These are phyloP conservation scores for Yueomyces sinensis DNA, from an alignment of 805 yeast species.

Conservation along the genomic window DNA sequence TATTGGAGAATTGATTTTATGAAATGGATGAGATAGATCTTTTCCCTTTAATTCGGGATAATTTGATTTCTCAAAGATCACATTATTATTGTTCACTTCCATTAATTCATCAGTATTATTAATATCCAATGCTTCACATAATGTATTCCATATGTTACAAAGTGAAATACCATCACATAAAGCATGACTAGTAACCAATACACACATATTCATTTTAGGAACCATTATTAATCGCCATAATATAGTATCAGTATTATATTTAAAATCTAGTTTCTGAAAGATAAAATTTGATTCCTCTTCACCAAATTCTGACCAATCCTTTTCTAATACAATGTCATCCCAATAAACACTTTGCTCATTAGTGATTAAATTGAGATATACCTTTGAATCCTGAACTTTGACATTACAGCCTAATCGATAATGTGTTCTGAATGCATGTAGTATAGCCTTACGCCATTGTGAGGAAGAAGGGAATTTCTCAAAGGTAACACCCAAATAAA, in stretches of 20 bases:
- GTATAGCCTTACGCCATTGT: neutral
- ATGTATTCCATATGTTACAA: slow-evolving; percentile 6
- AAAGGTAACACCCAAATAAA: neutral
- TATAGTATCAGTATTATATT: slow-evolving; percentile 4
- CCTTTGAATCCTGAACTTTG: slow-evolving; percentile 2
- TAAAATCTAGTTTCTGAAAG: slow-evolving; percentile 5
- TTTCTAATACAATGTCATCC: neutral
- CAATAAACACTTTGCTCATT: neutral
- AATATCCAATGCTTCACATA: neutral
- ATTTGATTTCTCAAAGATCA: too few species aligned
- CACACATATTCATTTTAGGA: neutral
- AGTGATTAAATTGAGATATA: slow-evolving; percentile 3
- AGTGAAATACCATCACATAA: slow-evolving; percentile 11
- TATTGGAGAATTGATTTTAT: neutral
- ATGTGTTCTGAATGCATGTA: neutral
- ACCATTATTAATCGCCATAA: slow-evolving; percentile 8
- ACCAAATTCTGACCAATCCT: slow-evolving; percentile 1
- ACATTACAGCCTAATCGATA: neutral
- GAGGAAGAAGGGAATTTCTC: neutral
- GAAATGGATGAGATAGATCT: slow-evolving; percentile 13
- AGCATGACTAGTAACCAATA: slow-evolving; percentile 1
- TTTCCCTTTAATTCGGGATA: too few species aligned
- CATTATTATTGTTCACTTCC: too few species aligned
- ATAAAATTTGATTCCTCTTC: slow-evolving; percentile 5
- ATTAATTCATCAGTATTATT: neutral